Evolutionary conservation across 208 protist genomes (phyloP).

Genomic region (Blastocrithidia nonstop): DNA sequence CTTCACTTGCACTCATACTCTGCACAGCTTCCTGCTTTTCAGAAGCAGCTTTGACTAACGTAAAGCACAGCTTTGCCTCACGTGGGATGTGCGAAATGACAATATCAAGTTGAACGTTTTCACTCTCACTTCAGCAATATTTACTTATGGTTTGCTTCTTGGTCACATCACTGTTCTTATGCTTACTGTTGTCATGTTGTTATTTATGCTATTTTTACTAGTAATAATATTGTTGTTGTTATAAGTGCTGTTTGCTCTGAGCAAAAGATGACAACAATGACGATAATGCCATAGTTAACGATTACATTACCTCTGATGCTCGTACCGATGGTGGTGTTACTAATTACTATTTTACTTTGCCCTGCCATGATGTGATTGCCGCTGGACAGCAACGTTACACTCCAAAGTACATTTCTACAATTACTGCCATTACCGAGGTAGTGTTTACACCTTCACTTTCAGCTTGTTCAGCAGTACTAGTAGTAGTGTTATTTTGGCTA

Average conservation of each 20-base stretch:
- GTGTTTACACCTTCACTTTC: neutral
- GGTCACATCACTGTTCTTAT: no score
- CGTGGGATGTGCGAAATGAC: constrained; percentile 16
- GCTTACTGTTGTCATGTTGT: neutral
- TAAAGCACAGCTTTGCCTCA: constrained; percentile 52
- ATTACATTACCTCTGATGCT: no score
- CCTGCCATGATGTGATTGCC: constrained; percentile 31
- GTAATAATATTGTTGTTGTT: neutral
- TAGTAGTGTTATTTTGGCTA: neutral
- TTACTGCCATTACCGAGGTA: constrained; percentile 26
- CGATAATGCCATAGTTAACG: constrained; percentile 1
- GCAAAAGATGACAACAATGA: constrained; percentile 1
- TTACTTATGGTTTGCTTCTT: no score
- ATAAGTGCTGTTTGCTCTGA: neutral
- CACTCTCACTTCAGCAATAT: constrained; percentile 10
- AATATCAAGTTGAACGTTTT: constrained; percentile 9
- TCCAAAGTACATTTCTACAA: constrained; percentile 37
- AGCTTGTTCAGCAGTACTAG: neutral
- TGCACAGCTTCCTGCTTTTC: constrained; percentile 10
- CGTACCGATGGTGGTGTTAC: no score
- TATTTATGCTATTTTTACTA: constrained; percentile 1
- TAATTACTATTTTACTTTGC: no score
- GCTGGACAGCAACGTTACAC: constrained; percentile 15
- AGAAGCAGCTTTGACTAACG: constrained; percentile 12
- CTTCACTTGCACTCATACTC: constrained; percentile 9